Percentiles rank a stretch among this genome's conserved stretches.
These are phyloP conservation scores for Phytophthora capsici DNA, from an alignment of 352 stramenopile genomes.

Conservation along the genomic window DNA sequence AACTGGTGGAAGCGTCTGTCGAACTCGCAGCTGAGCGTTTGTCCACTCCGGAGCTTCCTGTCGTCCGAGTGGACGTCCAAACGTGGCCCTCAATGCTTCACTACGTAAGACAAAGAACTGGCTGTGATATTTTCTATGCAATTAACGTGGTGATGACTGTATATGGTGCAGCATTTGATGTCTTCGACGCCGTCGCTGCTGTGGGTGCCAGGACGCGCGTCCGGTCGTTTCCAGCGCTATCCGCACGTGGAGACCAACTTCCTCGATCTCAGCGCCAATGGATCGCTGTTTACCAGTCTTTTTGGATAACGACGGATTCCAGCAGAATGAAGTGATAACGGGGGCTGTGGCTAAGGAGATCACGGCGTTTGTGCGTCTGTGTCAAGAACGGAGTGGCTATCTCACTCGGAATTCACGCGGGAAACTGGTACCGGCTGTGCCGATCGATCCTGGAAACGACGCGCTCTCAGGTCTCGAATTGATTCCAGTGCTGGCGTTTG, in stretches of 20 bases:
- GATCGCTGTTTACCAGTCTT: slow-evolving; percentile 17
- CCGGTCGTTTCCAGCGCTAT: slow-evolving; percentile 60
- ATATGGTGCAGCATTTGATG: slow-evolving; percentile 50
- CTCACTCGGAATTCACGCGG: slow-evolving; percentile 29
- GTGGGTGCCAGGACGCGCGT: slow-evolving; percentile 55
- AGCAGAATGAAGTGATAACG: slow-evolving; percentile 14
- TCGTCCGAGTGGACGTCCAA: slow-evolving; percentile 36
- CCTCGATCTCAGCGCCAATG: slow-evolving; percentile 47
- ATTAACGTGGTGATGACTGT: background rate
- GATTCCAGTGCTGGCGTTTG: slow-evolving; percentile 44
- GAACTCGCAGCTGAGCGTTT: slow-evolving; percentile 20
- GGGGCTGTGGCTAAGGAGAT: slow-evolving; percentile 28
- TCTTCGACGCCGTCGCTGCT: slow-evolving; percentile 53
- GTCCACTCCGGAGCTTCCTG: slow-evolving; percentile 27
- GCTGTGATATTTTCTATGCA: no score
- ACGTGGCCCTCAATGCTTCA: slow-evolving; percentile 30
- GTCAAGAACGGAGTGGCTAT: slow-evolving; percentile 39
- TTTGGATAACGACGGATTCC: background rate
- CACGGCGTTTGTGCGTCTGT: slow-evolving; percentile 42
- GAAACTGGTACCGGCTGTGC: slow-evolving; percentile 10
- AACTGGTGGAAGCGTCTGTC: slow-evolving; percentile 30
- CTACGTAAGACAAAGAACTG: slow-evolving; percentile 37
- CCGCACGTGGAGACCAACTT: slow-evolving; percentile 64
- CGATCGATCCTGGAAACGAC: slow-evolving; percentile 15
- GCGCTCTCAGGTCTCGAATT: slow-evolving; percentile 39